Percentiles rank a stretch among this genome's conserved stretches.
Evolutionary conservation across 2,329 filamentous ascomycete species (phyloP).

Genomic region (Teratosphaeria zuluensis): DNA sequence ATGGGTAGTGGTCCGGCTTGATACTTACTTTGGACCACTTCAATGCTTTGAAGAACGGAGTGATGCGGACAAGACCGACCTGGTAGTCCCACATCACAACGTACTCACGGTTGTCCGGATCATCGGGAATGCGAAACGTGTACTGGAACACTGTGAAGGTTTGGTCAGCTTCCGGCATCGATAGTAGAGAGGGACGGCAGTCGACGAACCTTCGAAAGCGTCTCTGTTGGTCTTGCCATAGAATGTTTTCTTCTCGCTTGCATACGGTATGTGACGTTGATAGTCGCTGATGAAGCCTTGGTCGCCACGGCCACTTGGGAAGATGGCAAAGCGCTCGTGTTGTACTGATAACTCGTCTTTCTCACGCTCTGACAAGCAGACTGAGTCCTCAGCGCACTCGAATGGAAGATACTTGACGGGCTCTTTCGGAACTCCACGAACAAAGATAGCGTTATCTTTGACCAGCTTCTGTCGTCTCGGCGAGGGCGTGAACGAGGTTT

Average conservation of each 20-base stretch:
- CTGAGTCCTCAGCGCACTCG: slow-evolving; percentile 46
- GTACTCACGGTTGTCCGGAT: slow-evolving; percentile 46
- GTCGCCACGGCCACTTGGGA: slow-evolving; percentile 47
- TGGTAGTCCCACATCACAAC: slow-evolving; percentile 97
- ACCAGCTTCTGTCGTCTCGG: slow-evolving; percentile 45
- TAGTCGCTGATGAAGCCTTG: slow-evolving; percentile 37
- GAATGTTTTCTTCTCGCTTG: slow-evolving; percentile 87
- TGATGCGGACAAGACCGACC: slow-evolving; percentile 84
- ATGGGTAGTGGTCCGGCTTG: slow-evolving; percentile 1
- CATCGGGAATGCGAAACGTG: slow-evolving; percentile 61
- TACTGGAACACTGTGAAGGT: slow-evolving; percentile 64
- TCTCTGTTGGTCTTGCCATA: slow-evolving; percentile 76
- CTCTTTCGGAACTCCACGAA: slow-evolving; percentile 53
- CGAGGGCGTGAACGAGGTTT: slow-evolving; percentile 12
- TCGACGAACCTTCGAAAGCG: slow-evolving; percentile 68
- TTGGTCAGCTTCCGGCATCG: slow-evolving; percentile 1
- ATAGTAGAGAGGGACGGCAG: background rate
- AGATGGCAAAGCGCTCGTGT: slow-evolving; percentile 56
- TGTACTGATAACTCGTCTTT: slow-evolving; percentile 43
- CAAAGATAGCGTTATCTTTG: slow-evolving; percentile 56
- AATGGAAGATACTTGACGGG: slow-evolving; percentile 64
- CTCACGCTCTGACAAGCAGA: slow-evolving; percentile 13
- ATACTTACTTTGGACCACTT: slow-evolving; percentile 69
- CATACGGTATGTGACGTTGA: slow-evolving; percentile 71
- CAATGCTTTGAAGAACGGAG: slow-evolving; percentile 86